Evolutionary conservation across 805 yeast genomes (phyloP).

Genomic region (Metschnikowia gruessii): DNA sequence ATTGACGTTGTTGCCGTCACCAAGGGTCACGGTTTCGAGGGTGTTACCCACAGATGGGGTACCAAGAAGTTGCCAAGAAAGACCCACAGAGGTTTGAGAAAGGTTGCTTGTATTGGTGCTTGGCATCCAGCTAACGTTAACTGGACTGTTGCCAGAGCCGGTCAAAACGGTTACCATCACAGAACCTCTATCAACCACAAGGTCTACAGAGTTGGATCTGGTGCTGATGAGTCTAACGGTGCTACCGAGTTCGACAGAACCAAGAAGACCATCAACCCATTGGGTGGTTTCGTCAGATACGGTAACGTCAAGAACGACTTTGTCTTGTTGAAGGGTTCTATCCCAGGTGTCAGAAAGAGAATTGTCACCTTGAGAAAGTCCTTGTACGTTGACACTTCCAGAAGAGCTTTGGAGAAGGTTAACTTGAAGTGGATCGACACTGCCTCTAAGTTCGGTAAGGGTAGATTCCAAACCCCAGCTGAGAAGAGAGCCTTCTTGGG

Average conservation of each 20-base stretch:
- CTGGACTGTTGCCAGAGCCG: conserved; percentile 99
- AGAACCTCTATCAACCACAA: conserved; percentile 99
- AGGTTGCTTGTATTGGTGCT: conserved; percentile 99
- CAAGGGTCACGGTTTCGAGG: conserved; percentile 99
- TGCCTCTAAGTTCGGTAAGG: conserved; percentile 99
- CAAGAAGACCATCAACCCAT: conserved; percentile 98
- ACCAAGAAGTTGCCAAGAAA: conserved; percentile 99
- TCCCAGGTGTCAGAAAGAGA: conserved; percentile 99
- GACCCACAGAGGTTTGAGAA: conserved; percentile 99
- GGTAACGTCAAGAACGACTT: conserved; percentile 98
- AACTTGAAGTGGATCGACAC: conserved; percentile 99
- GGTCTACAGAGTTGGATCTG: conserved; percentile 98
- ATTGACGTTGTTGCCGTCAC: conserved; percentile 98
- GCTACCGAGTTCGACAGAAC: conserved; percentile 99
- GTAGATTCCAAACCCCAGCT: conserved; percentile 99
- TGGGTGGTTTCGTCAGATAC: conserved; percentile 99
- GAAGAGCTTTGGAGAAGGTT: conserved; percentile 96
- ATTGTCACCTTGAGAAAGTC: conserved; percentile 98
- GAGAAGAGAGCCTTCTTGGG: conserved; percentile 99
- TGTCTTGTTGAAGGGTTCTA: conserved; percentile 96
- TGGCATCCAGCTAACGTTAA: conserved; percentile 99
- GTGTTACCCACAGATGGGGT: conserved; percentile 99
- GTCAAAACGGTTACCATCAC: conserved; percentile 99
- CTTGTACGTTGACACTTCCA: conserved; percentile 94
- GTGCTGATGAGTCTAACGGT: conserved; percentile 90